Conservation (phyloP, 768 basidiomycete genomes). For the Russula ochroleuca region DNA sequence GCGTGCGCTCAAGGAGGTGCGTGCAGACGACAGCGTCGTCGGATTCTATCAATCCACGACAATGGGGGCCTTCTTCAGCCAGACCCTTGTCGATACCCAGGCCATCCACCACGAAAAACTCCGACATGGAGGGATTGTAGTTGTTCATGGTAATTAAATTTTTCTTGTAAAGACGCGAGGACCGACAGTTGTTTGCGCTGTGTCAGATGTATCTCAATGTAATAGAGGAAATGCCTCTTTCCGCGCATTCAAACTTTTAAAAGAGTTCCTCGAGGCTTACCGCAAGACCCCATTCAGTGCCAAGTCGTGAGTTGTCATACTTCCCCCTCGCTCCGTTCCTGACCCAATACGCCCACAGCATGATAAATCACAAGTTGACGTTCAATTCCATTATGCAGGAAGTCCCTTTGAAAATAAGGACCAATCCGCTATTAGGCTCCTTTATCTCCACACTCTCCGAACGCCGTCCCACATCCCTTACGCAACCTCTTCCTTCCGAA, state of each 20-base stretch:
- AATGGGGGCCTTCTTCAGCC: conserved; percentile 81
- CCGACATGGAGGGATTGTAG: conserved; percentile 78
- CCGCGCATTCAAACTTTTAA: conserved; percentile 81
- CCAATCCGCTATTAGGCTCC: conserved; percentile 72
- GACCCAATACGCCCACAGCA: conserved; percentile 39
- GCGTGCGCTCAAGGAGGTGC: conserved; percentile 84
- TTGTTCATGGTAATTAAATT: conserved; percentile 65
- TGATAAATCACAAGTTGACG: conserved; percentile 75
- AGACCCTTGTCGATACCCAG: conserved; percentile 74
- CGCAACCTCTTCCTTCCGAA: conserved; percentile 38
- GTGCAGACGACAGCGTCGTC: conserved; percentile 85
- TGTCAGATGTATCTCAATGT: conserved; percentile 68
- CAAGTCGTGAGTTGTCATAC: conserved; percentile 53
- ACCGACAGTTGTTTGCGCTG: background rate
- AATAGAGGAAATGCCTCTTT: conserved; percentile 82
- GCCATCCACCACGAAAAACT: conserved; percentile 82
- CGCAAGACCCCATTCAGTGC: conserved; percentile 82
- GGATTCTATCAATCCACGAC: conserved; percentile 92
- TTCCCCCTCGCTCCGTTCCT: background rate
- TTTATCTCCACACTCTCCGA: conserved; percentile 66
- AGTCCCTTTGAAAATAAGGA: conserved; percentile 79
- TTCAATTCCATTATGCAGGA: conserved; percentile 85
- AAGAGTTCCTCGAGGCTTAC: conserved; percentile 75
- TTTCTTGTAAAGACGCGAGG: background rate
- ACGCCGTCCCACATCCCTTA: conserved; percentile 39